Conservation (phyloP, 768 basidiomycete genomes). For the Trametes gibbosa region DNA sequence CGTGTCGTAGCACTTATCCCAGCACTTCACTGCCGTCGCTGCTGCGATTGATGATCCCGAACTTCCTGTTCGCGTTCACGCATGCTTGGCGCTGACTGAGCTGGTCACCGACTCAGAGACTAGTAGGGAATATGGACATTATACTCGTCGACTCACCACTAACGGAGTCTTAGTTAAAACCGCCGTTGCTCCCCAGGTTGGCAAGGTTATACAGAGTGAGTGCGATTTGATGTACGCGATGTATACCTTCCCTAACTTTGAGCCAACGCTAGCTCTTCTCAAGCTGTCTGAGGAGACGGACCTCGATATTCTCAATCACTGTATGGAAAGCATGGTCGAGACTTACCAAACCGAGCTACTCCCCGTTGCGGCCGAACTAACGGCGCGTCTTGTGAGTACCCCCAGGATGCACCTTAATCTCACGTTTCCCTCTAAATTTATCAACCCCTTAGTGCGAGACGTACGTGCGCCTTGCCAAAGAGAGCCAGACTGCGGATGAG, state of each 20-base stretch:
- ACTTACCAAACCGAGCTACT: slow-evolving; percentile 81
- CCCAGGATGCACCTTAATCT: neutral
- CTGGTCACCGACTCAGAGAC: slow-evolving; percentile 62
- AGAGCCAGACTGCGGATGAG: slow-evolving; percentile 54
- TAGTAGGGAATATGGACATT: slow-evolving; percentile 39
- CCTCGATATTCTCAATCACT: slow-evolving; percentile 75
- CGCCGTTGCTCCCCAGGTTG: slow-evolving; percentile 73
- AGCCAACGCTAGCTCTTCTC: slow-evolving; percentile 57
- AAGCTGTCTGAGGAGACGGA: slow-evolving; percentile 91
- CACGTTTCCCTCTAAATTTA: neutral
- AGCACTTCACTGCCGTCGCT: slow-evolving; percentile 63
- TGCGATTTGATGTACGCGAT: neutral
- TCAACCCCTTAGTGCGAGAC: slow-evolving; percentile 65
- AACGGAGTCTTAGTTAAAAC: slow-evolving; percentile 47
- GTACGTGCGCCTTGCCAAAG: slow-evolving; percentile 74
- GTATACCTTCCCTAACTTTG: neutral
- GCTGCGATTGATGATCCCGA: slow-evolving; percentile 72
- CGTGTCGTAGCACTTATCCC: slow-evolving; percentile 50
- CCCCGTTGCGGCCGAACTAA: slow-evolving; percentile 80
- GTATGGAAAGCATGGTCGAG: slow-evolving; percentile 86
- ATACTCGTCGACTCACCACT: neutral
- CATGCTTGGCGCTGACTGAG: slow-evolving; percentile 76
- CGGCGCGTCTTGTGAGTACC: slow-evolving; percentile 65
- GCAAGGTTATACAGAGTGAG: slow-evolving; percentile 82
- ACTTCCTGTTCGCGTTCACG: slow-evolving; percentile 82